Conservation (phyloP, 2,329 filamentous ascomycete species). For the Pezicula carpinea region DNA sequence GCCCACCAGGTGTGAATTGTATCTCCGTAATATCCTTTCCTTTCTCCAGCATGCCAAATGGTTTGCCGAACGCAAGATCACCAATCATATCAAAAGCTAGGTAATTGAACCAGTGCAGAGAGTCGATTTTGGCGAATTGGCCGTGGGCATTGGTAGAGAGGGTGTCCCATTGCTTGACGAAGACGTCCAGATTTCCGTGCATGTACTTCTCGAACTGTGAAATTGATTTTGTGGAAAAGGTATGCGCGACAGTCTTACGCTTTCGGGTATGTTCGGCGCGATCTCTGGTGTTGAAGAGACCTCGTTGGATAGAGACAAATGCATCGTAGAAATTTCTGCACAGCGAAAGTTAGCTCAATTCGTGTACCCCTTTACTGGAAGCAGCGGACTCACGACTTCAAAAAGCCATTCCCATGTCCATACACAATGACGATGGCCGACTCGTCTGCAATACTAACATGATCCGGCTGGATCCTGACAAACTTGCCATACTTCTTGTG, state of each 20-base stretch:
- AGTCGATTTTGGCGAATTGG: slow-evolving; percentile 62
- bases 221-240: slow-evolving; percentile 78
- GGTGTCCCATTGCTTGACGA: slow-evolving; percentile 68
- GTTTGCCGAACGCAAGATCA: slow-evolving; percentile 65
- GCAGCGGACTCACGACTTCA: slow-evolving; percentile 55
- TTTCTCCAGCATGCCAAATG: slow-evolving; percentile 77
- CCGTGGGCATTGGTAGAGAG: slow-evolving; percentile 40
- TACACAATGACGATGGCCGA: slow-evolving; percentile 74
- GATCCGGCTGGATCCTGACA: slow-evolving; percentile 78
- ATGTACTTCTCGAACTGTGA: slow-evolving; percentile 88
- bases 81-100: slow-evolving; percentile 51
- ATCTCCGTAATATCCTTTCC: slow-evolving; percentile 76
- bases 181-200: slow-evolving; percentile 69
- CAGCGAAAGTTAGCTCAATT: slow-evolving; percentile 27
- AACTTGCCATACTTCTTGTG: slow-evolving; percentile 66
- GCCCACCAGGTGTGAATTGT: slow-evolving; percentile 51
- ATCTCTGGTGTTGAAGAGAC: slow-evolving; percentile 86
- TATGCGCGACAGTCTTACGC: slow-evolving; percentile 83
- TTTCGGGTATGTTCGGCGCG: slow-evolving; percentile 80
- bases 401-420: slow-evolving; percentile 71
- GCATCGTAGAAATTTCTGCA: slow-evolving; percentile 82
- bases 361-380: background rate
- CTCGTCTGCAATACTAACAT: slow-evolving; percentile 77
- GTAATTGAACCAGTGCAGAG: slow-evolving; percentile 75
- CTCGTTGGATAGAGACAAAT: slow-evolving; percentile 81